phyloP scores from a whole-genome alignment of 371 early-diverging fungal genomes.

The Nematocida parisii region DNA sequence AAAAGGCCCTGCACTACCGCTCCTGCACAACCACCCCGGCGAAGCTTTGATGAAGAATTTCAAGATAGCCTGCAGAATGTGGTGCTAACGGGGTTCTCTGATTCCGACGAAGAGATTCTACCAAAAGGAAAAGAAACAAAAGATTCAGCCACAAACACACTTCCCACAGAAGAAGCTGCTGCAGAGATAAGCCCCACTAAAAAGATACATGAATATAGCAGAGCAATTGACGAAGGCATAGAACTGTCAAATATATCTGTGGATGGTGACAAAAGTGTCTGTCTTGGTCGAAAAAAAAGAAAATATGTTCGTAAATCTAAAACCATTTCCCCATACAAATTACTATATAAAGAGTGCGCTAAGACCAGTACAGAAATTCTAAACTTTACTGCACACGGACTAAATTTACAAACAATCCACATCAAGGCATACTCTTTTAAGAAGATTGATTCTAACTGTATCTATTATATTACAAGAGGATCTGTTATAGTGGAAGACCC shows the following conservation, averaged over 20 bases:
- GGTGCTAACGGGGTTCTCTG: slow-evolving; percentile 19
- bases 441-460: background rate
- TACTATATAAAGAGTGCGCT: background rate
- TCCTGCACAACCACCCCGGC: background rate
- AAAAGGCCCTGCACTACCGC: background rate
- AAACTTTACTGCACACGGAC: background rate
- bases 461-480: slow-evolving; percentile 45
- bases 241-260: background rate
- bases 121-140: background rate
- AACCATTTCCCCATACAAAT: background rate
- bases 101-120: slow-evolving; percentile 7
- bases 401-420: background rate
- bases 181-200: no score
- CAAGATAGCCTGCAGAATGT: slow-evolving; percentile 21
- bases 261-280: background rate
- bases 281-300: background rate
- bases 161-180: no score
- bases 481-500: slow-evolving; percentile 16
- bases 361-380: background rate
- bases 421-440: background rate
- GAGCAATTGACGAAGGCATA: background rate
- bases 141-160: background rate
- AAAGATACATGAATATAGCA: background rate
- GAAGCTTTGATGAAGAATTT: slow-evolving; percentile 30
- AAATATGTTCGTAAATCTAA: background rate